These are phyloP conservation scores for Euphrasia arctica DNA, from an alignment of 305 asterid species.

Conservation along the genomic window DNA sequence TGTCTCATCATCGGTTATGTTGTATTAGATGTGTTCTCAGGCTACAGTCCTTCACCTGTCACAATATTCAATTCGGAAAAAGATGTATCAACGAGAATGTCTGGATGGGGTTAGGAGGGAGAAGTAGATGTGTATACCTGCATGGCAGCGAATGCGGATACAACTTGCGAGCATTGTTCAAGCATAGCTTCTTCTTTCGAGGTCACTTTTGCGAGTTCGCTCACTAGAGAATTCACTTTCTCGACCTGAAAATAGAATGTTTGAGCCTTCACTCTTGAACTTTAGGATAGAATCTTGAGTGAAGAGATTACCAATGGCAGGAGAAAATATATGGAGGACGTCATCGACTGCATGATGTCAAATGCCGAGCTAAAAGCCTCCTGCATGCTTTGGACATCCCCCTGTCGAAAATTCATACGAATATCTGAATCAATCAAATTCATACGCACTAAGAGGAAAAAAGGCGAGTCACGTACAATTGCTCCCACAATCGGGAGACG, in stretches of 20 bases:
- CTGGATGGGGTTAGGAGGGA: constrained; percentile 4
- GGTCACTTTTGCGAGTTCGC: constrained; percentile 66
- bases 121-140: constrained; percentile 45
- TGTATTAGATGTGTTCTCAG: constrained; percentile 78
- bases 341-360: constrained; percentile 75
- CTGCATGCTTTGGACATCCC: constrained; percentile 67
- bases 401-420: constrained; percentile 39
- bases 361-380: constrained; percentile 74
- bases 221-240: constrained; percentile 55
- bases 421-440: constrained; percentile 16
- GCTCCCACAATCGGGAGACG: constrained; percentile 86
- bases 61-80: background rate
- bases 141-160: constrained; percentile 61
- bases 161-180: constrained; percentile 64
- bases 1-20: constrained; percentile 52
- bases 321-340: constrained; percentile 48
- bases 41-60: constrained; percentile 77
- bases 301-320: constrained; percentile 59
- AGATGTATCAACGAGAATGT: constrained; percentile 1
- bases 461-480: constrained; percentile 41
- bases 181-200: constrained; percentile 66
- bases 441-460: background rate
- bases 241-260: constrained; percentile 51
- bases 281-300: background rate
- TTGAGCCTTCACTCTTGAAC: background rate